Evolutionary conservation across 75 land plant genomes (phyloP), one percentile per base, ranked within the genome.

Genomic region (Picea glauca): DNA sequence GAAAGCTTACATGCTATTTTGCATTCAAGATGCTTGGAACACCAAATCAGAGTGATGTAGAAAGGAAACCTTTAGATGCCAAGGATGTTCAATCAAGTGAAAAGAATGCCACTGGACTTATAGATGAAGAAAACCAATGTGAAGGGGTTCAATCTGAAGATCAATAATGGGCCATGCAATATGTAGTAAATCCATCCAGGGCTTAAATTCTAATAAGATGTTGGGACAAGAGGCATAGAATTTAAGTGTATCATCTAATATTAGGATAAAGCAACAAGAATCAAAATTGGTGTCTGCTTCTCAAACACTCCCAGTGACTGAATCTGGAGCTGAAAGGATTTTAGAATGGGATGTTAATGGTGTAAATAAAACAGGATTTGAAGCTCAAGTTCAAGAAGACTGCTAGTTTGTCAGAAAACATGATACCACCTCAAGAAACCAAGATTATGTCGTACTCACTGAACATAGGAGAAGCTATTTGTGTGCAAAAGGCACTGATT

Each of bases 311-410:
- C 3, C n/a, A n/a, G 74, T 70, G 74, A 70, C 46, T 43, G 23
- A 70, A 70, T 43, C 74, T 43, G 74, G 21, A 20, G 74, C 20
- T 43, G 43, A 70, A 43, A 70, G n/a, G 50, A n/a, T 35, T 70
- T n/a, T 13, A 43, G 54, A 70, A 7, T 43, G 50, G 20, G 56
- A 43, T 13, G 35, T 43, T 21, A 43, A 70, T 40, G 3, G 43
- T 70, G 74, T 70, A 43, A 40, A n/a, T 70, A 70, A 70, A 70
- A 20, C 43, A 70, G 40, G 3, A 70, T 9, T 70, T 7, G 23
- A 9, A 70, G 50, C n/a, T 35, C 74, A 70, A 70, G 50, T 20
- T 17, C 74, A 70, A 70, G 74, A 67, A 67, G 38, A 35, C 5
- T 67, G 72, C 43, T 12, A 31, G 26, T 8, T 3, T 31, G 31